Base-by-base conservation (phyloP, 2,329 filamentous ascomycete genomes). In the Graphiopsis chlorocephala region DNA sequence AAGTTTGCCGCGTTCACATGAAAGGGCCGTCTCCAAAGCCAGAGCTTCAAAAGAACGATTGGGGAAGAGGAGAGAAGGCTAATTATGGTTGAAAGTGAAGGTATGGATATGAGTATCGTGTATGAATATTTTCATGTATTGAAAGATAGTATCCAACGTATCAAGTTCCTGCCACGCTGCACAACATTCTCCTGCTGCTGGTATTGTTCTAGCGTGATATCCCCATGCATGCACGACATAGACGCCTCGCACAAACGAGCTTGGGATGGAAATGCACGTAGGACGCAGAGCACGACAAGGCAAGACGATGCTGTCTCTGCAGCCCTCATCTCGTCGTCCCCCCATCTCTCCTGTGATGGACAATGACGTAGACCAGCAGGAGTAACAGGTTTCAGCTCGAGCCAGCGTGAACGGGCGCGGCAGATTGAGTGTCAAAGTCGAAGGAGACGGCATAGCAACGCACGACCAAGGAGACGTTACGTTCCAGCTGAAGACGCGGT, bases 401-500 rank as follows among this genome's bases (percentile, higher is more conserved):
- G 31, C 47, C 59, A 14, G n/a, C 47, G 17, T 33, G 45, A 8
- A 47, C 59, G 59, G 59, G n/a, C 47, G 59, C 35, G 47, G 47
- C 59, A 61, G 59, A 61, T 61, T 52, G 47, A 50, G 42, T 33
- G 25, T 20, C n/a, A 45, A n/a, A n/a, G 23, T 53, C 25, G 45
- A 31, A 12, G 28, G 28, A 48, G 45, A 53, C 45, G 59, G 42
- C 45, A 61, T 23, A 29, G 29, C 58, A 59, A 47, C 25, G 56
- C 56, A 28, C 26, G 17, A 53, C n/a, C 8, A 23, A 45, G 38
- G 17, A 8, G 53, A 56, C 35, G 56, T 47, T 45, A n/a, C 50
- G 50, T 26, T 33, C 45, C 57, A 52, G 59, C 59, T 61, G 59
- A 61, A 50, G 59, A 61, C 12, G n/a, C n/a, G n/a, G n/a, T n/a